A percentile compares a stretch with the other conserved stretches of the same genome.
phyloP scores from a whole-genome alignment of 2,329 filamentous ascomycete species.

The Zymoseptoria crescenta region DNA sequence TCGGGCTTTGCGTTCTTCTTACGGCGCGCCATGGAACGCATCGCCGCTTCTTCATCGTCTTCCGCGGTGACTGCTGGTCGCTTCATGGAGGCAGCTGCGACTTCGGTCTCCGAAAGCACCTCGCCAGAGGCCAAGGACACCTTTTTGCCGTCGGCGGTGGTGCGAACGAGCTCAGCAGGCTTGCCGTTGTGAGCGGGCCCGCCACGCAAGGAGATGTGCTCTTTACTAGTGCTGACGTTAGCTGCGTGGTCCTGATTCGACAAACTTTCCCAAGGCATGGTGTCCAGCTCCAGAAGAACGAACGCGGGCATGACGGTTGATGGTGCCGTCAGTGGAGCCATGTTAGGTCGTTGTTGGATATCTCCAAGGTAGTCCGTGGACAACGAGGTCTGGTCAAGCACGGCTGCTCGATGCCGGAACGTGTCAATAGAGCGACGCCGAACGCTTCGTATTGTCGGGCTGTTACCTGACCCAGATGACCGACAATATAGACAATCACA shows the following conservation, averaged over 20 bases:
- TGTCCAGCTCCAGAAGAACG: background rate
- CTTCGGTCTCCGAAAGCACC: constrained; percentile 46
- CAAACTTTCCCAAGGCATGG: background rate
- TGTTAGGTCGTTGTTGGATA: background rate
- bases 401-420: background rate
- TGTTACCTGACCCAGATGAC: background rate
- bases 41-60: constrained; percentile 72
- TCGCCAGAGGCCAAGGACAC: constrained; percentile 57
- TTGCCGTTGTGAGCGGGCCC: constrained; percentile 75
- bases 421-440: background rate
- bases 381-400: background rate
- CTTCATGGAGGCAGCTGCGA: constrained; percentile 50
- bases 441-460: background rate
- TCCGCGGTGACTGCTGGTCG: constrained; percentile 47
- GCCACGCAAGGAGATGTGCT: constrained; percentile 72
- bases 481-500: background rate
- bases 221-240: constrained; percentile 41
- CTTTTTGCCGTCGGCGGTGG: constrained; percentile 64
- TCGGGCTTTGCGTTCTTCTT: constrained; percentile 70
- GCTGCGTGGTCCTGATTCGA: background rate
- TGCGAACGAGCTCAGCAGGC: constrained; percentile 73
- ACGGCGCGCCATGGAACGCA: constrained; percentile 88
- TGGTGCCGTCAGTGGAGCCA: background rate
- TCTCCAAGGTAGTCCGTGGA: background rate
- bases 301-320: constrained; percentile 1